Conservation (phyloP, 1,284 basidiomycete genomes). For the Ceratobasidium sp. region DNA sequence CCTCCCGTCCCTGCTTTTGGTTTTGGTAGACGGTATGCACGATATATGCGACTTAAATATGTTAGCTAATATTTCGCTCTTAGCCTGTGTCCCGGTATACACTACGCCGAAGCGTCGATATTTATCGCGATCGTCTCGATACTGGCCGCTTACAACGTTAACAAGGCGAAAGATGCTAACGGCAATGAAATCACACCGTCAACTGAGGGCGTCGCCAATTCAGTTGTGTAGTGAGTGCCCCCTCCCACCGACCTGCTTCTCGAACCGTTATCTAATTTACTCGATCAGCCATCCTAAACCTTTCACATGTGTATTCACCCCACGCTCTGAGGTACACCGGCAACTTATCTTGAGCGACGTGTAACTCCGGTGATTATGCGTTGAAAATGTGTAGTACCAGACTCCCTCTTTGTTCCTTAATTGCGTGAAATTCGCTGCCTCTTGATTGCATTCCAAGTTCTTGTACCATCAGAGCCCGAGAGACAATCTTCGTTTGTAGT, state of each 20-base stretch:
- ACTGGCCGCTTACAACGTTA: constrained; percentile 53
- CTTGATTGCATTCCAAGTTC: too few relatives aligned
- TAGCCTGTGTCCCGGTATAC: constrained; percentile 47
- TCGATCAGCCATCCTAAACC: constrained; percentile 34
- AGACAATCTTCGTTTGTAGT: too few relatives aligned
- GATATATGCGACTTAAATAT: not conserved
- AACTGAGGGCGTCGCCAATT: constrained; percentile 37
- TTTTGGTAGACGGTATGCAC: constrained; percentile 23
- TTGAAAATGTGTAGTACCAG: too few relatives aligned
- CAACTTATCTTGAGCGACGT: constrained; percentile 18
- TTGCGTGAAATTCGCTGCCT: too few relatives aligned
- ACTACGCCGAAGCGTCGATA: constrained; percentile 45
- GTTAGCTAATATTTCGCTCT: not conserved
- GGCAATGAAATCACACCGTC: constrained; percentile 49
- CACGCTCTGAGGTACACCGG: constrained; percentile 37
- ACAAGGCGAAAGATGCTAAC: constrained; percentile 46
- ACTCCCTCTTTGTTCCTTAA: too few relatives aligned
- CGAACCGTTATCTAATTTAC: not conserved
- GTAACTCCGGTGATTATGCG: too few relatives aligned
- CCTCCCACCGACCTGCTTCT: not conserved
- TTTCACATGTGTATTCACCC: constrained; percentile 39
- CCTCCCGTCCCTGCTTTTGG: constrained; percentile 42
- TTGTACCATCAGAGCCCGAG: too few relatives aligned
- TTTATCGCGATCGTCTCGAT: constrained; percentile 41
- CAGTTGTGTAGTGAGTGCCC: constrained; percentile 41